A percentile compares a stretch with the other conserved stretches of the same genome.
These are phyloP conservation scores for Gossypium herbaceum DNA, from an alignment of 345 rosid genomes.

Conservation along the genomic window DNA sequence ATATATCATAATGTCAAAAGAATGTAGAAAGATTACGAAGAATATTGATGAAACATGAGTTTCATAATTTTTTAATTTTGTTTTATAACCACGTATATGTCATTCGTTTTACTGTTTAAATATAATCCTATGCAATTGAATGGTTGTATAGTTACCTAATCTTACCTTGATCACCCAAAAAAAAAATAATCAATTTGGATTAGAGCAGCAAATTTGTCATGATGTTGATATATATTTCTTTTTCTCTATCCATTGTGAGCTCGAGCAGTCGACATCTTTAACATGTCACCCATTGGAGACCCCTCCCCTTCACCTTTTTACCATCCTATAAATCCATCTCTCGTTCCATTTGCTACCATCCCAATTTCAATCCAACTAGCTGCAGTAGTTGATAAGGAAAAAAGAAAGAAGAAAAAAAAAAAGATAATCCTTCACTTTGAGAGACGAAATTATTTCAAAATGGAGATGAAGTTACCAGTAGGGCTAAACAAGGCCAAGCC, in stretches of 20 bases:
- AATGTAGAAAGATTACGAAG: no score
- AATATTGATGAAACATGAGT: no score
- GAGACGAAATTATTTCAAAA: not conserved
- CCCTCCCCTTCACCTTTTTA: not conserved
- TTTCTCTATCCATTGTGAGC: not conserved
- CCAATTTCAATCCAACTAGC: no score
- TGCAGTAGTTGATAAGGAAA: no score
- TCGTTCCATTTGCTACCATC: no score
- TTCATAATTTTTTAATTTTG: no score
- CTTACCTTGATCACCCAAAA: not conserved
- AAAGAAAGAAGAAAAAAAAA: no score
- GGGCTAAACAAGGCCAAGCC: constrained; percentile 36
- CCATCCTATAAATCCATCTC: constrained; percentile 28
- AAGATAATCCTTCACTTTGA: no score
- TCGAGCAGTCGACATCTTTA: not conserved
- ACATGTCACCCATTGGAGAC: not conserved
- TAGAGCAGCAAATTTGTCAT: not conserved
- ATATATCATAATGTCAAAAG: no score
- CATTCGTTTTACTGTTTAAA: no score
- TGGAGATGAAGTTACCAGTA: constrained; percentile 2
- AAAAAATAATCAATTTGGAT: not conserved
- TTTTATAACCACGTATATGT: no score
- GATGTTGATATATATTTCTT: not conserved
- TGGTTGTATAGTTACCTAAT: not conserved
- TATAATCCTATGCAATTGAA: no score